A percentile compares a stretch with the other conserved stretches of the same genome.
These are phyloP conservation scores for Colletotrichum phormii DNA, from an alignment of 2,329 filamentous ascomycete genomes.

Conservation along the genomic window DNA sequence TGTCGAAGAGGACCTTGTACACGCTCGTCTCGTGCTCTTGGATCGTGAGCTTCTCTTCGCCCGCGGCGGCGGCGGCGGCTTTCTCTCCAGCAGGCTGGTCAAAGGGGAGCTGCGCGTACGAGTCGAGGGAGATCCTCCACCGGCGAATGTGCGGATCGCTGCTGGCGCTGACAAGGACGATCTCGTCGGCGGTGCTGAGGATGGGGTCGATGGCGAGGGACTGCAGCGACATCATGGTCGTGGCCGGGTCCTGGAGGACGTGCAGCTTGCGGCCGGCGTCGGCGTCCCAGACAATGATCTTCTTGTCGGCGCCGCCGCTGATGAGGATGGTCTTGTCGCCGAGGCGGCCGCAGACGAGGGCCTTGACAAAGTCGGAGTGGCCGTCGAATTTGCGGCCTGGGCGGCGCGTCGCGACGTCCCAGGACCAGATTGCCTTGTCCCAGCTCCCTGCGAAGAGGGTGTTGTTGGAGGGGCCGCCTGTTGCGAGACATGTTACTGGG, in stretches of 20 bases:
- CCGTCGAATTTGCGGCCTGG: slow-evolving; percentile 74
- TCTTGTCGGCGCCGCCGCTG: slow-evolving; percentile 82
- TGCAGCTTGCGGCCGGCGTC: slow-evolving; percentile 76
- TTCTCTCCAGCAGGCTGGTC: slow-evolving; percentile 47
- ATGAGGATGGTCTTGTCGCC: slow-evolving; percentile 73
- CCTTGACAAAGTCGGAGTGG: slow-evolving; percentile 93
- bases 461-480: slow-evolving; percentile 66
- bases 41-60: slow-evolving; percentile 63
- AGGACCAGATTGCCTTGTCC: slow-evolving; percentile 94
- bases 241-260: slow-evolving; percentile 77
- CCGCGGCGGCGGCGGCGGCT: neutral
- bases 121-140: slow-evolving; percentile 72
- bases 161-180: slow-evolving; percentile 81
- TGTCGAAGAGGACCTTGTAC: slow-evolving; percentile 82
- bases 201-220: slow-evolving; percentile 81
- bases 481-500: slow-evolving; percentile 81
- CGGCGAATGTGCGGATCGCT: slow-evolving; percentile 83
- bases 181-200: slow-evolving; percentile 59
- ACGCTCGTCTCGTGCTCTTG: slow-evolving; percentile 91
- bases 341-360: slow-evolving; percentile 73
- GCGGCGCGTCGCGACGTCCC: slow-evolving; percentile 71
- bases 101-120: slow-evolving; percentile 65
- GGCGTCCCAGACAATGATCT: slow-evolving; percentile 87
- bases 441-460: slow-evolving; percentile 89
- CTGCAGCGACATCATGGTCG: slow-evolving; percentile 81